Conservation (phyloP, 1,284 basidiomycete genomes). For the Golubevia pallescens region DNA sequence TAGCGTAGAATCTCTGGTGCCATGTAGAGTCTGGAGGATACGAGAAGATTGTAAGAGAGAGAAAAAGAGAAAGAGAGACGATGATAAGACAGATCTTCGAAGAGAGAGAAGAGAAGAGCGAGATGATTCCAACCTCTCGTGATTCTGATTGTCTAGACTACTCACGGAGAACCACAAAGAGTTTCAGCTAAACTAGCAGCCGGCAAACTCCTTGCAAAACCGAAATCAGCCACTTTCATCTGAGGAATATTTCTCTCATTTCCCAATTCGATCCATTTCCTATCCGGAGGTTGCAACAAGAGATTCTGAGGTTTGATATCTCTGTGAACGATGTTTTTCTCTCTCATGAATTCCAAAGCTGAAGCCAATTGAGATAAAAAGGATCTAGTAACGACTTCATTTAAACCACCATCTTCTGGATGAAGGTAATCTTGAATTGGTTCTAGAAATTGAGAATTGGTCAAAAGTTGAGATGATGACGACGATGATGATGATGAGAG, state of each 20-base stretch:
- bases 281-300: no score
- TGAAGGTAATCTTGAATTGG: conserved; percentile 28
- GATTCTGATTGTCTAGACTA: conserved; percentile 53
- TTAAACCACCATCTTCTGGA: conserved; percentile 46
- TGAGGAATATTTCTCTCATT: conserved; percentile 33
- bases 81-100: no score
- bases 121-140: conserved; percentile 15
- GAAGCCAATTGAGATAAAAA: conserved; percentile 71
- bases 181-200: conserved; percentile 95
- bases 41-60: no score
- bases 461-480: neutral
- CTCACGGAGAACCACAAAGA: conserved; percentile 92
- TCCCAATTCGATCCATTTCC: no score
- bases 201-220: conserved; percentile 90
- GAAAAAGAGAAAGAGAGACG: no score
- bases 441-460: conserved; percentile 5
- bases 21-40: conserved; percentile 92
- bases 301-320: conserved; percentile 91
- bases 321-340: conserved; percentile 88
- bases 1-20: conserved; percentile 96
- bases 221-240: conserved; percentile 80
- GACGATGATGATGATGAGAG: conserved; percentile 12
- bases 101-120: no score
- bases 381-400: conserved; percentile 19
- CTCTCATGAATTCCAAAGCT: conserved; percentile 88